Percentiles rank a stretch among this genome's conserved stretches.
These are phyloP conservation scores for Ballota nigra DNA, from an alignment of 257 asterid species.

Conservation along the genomic window DNA sequence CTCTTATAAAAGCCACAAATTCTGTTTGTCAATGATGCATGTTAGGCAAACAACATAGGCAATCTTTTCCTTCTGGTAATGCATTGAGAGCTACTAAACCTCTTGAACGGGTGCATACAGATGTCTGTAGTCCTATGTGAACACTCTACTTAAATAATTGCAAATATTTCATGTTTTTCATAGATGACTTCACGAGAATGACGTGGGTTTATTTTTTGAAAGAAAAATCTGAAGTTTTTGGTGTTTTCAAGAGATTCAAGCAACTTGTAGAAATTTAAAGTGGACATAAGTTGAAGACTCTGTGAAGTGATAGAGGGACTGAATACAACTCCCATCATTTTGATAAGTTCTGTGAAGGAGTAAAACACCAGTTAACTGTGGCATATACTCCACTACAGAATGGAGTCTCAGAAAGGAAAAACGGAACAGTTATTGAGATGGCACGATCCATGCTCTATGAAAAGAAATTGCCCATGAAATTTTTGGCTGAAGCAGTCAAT, in stretches of 20 bases:
- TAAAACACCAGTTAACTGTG: too few species aligned
- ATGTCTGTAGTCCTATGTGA: too few species aligned
- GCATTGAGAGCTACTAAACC: slow-evolving; percentile 12
- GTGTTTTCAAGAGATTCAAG: too few species aligned
- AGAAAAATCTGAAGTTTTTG: too few species aligned
- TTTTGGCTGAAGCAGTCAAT: not conserved
- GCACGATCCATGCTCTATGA: not conserved
- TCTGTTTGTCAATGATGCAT: not conserved
- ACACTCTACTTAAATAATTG: not conserved
- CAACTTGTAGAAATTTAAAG: too few species aligned
- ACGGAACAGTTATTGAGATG: not conserved
- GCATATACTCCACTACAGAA: too few species aligned
- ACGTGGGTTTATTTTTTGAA: too few species aligned
- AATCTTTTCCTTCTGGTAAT: not conserved
- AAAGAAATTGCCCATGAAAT: not conserved
- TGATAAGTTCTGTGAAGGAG: too few species aligned
- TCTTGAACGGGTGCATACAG: not conserved
- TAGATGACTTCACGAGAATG: not conserved
- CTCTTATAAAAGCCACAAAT: not conserved
- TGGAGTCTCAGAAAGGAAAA: not conserved
- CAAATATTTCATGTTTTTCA: not conserved
- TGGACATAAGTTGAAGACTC: too few species aligned
- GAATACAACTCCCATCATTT: too few species aligned
- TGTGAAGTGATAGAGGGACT: too few species aligned
- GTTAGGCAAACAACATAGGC: not conserved